Percentiles rank a stretch among this genome's conserved stretches.
phyloP scores from a whole-genome alignment of 1,139 yeast genomes.

The Tardiomyces depauwii region DNA sequence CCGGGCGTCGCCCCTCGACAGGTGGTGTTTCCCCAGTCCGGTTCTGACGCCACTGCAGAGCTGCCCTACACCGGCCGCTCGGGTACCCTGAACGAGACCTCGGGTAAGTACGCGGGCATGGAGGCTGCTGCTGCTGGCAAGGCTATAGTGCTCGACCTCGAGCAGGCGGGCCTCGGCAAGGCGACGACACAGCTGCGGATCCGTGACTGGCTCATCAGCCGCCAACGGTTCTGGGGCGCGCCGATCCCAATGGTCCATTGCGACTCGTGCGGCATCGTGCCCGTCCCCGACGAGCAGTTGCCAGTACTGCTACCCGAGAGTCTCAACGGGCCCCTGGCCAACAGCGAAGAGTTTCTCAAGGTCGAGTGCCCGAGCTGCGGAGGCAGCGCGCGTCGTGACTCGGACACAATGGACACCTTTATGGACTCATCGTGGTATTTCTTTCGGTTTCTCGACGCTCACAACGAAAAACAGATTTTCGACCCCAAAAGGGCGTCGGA shows the following conservation, averaged over 20 bases:
- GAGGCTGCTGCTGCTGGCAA: constrained; percentile 40
- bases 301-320: constrained; percentile 72
- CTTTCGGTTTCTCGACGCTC: constrained; percentile 70
- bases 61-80: constrained; percentile 39
- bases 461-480: constrained; percentile 47
- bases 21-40: constrained; percentile 35
- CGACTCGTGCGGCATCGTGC: constrained; percentile 70
- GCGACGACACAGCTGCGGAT: constrained; percentile 47
- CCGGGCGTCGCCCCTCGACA: constrained; percentile 34
- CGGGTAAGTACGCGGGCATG: constrained; percentile 45
- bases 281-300: constrained; percentile 76
- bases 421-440: constrained; percentile 98
- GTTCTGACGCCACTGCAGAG: constrained; percentile 7
- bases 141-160: constrained; percentile 36
- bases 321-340: constrained; percentile 60
- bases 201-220: constrained; percentile 87
- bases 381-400: constrained; percentile 67
- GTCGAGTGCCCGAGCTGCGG: constrained; percentile 78
- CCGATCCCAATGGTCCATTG: constrained; percentile 95
- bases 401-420: constrained; percentile 97
- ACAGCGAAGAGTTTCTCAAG: constrained; percentile 57
- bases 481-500: constrained; percentile 37
- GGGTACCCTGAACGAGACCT: constrained; percentile 42
- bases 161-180: constrained; percentile 32
- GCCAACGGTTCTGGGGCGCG: constrained; percentile 98